Evolutionary conservation across 441 rosid genomes (phyloP), one percentile per base, ranked within the genome.

Genomic region (Populus hybrid): DNA sequence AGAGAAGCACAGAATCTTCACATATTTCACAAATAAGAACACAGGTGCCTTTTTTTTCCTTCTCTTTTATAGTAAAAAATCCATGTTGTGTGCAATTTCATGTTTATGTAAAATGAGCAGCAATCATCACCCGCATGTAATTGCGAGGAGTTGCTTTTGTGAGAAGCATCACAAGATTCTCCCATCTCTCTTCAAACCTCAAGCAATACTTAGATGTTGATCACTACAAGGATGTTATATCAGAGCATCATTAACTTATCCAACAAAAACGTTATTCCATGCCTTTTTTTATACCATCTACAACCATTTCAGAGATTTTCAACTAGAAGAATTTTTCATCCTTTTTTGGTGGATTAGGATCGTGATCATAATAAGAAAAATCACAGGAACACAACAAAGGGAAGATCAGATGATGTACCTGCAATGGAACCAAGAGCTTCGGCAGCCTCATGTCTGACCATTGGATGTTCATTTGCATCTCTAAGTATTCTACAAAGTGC

Each of bases 351-450:
- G 31, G 31, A 29, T 29, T 29, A 29, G 31, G 31, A 67, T 61
- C 42, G 26, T 26, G 38, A n/a, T 38, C 45, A 68, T 3, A 31
- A 38, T 18, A 69, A 68, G 69, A 78, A 14, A 11, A 59, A 68
- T 72, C 45, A 23, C 1, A n/a, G 5, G 68, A 3, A 26, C 24
- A 20, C 18, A 6, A 8, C 9, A 45, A 2, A 69, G 24, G 53
- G 21, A 14, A 64, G 38, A 10, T 28, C 2, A 40, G 64, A 45
- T n/a, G 63, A 45, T 53, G 68, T 84, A 93, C 98, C 98, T 76
- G 96, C 98, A 74, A 96, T 96, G 68, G 97, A 96, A 73, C 96
- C 98, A 83, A 94, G 97, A 63, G 98, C 99, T 86, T 94, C 98
- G 71, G 97, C 98, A 70, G 98, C 99, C 86, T 94, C 98, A 36